Conservation (phyloP, 2,329 filamentous ascomycete genomes). For the Macrophomina phaseolina region DNA sequence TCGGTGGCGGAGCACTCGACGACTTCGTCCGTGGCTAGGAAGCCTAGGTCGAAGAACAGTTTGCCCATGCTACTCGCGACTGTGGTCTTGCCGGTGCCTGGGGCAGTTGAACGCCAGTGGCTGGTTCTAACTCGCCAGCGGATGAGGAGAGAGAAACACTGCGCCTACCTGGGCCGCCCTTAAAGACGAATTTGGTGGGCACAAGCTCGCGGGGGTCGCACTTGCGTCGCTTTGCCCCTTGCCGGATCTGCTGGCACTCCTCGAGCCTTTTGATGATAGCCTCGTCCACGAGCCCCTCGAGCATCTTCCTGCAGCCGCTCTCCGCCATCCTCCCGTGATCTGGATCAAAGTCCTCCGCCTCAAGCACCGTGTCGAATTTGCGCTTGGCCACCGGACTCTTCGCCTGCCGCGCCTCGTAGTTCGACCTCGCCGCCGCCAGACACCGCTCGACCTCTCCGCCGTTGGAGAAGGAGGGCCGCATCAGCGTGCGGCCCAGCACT, state of each 20-base stretch:
- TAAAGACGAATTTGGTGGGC: slow-evolving; percentile 72
- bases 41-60: slow-evolving; percentile 30
- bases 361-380: slow-evolving; percentile 38
- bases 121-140: background rate
- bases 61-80: background rate
- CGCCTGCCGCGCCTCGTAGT: slow-evolving; percentile 52
- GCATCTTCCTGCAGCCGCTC: slow-evolving; percentile 53
- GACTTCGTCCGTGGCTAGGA: slow-evolving; percentile 65
- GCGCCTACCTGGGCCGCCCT: slow-evolving; percentile 69
- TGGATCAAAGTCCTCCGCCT: slow-evolving; percentile 62
- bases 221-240: slow-evolving; percentile 56
- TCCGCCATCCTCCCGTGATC: slow-evolving; percentile 65
- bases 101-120: background rate
- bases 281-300: background rate
- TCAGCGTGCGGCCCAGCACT: slow-evolving; percentile 65
- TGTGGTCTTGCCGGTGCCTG: background rate
- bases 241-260: slow-evolving; percentile 50
- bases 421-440: slow-evolving; percentile 61
- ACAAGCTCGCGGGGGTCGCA: slow-evolving; percentile 64
- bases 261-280: background rate
- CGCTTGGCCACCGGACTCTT: background rate
- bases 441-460: slow-evolving; percentile 75
- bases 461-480: slow-evolving; percentile 72
- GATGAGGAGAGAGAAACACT: slow-evolving; percentile 73
- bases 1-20: slow-evolving; percentile 71